Base-by-base conservation (phyloP, 371 early-diverging fungal genomes). In the Rhizopus sp. region DNA sequence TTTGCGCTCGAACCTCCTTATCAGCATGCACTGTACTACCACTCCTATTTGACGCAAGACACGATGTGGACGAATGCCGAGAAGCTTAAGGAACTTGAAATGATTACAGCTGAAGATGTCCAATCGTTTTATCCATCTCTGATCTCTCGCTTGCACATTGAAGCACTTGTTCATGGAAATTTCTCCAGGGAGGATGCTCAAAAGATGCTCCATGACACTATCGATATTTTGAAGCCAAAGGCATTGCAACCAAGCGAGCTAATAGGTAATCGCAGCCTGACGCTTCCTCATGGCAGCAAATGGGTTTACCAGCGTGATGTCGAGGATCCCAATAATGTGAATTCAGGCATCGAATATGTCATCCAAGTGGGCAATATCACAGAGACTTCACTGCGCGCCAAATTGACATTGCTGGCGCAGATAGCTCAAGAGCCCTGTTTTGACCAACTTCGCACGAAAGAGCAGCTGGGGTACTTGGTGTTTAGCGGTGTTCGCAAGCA, bases 371-470 rank as follows among this genome's bases (percentile, higher is more conserved):
- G 84, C 37, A 72, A 79, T 66, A 74, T 81, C 32, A 77, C 79
- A 10, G 75, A 86, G 50, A 77, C 69, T 12, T 55, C 62, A 23
- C 71, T 81, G n/a, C 84, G 92, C 33, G 88, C 87, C 4, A 72
- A 79, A n/a, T 61, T 89, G 30, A 82, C 82, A 30, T 71, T 98
- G 31, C 57, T 93, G 60, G 80, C 85, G 0, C 91, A 93, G 60
- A 88, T 97, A 17, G 72, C 87, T 4, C 77, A 85, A 53, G 95
- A 96, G 67, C 94, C 96, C 10, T 92, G 88, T 63, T 98, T 96
- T 73, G 89, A 96, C 70, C 89, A 89, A 64, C 76, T 98, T 41
- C 85, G 97, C 30, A 97, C 97, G 5, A 93, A 94, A 60, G 95
- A 93, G 60, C 91, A 92, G 64, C 76, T 93, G 23, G 93, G 93